These are phyloP conservation scores for Russula ochroleuca DNA, from an alignment of 768 basidiomycete genomes.

Conservation along the genomic window DNA sequence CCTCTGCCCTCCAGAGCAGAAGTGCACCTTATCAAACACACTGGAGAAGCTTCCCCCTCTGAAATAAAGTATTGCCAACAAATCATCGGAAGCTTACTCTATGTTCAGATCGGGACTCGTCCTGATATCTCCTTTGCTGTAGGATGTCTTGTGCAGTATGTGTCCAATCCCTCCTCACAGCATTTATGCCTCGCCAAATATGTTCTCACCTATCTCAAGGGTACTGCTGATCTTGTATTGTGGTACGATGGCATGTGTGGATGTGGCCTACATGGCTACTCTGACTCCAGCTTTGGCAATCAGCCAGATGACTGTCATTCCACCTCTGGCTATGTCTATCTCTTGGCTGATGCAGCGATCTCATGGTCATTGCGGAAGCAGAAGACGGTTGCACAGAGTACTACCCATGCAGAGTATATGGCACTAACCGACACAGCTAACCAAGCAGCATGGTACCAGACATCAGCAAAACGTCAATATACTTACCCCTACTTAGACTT, in stretches of 20 bases:
- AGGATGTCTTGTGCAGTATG: neutral
- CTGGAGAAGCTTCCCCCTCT: neutral
- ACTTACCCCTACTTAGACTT: no score
- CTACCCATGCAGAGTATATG: constrained; percentile 43
- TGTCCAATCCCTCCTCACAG: no score
- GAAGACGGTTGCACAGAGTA: constrained; percentile 35
- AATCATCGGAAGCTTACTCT: neutral
- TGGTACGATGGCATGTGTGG: no score
- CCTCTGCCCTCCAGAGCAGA: neutral
- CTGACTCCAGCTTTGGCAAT: constrained; percentile 33
- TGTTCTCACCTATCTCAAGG: no score
- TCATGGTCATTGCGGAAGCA: constrained; percentile 41
- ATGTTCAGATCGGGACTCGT: no score
- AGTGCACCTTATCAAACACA: neutral
- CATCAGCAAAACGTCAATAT: no score
- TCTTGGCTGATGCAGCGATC: constrained; percentile 35
- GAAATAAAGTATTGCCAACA: neutral
- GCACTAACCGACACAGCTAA: constrained; percentile 34
- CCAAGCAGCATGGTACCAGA: constrained; percentile 36
- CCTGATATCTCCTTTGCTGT: neutral
- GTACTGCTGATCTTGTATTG: no score
- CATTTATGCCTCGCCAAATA: no score
- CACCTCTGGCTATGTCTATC: constrained; percentile 32
- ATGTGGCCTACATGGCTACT: no score
- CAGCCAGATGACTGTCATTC: constrained; percentile 28